These are phyloP conservation scores for Aspergillus versicolor DNA, from an alignment of 2,329 filamentous ascomycete genomes.

Conservation along the genomic window DNA sequence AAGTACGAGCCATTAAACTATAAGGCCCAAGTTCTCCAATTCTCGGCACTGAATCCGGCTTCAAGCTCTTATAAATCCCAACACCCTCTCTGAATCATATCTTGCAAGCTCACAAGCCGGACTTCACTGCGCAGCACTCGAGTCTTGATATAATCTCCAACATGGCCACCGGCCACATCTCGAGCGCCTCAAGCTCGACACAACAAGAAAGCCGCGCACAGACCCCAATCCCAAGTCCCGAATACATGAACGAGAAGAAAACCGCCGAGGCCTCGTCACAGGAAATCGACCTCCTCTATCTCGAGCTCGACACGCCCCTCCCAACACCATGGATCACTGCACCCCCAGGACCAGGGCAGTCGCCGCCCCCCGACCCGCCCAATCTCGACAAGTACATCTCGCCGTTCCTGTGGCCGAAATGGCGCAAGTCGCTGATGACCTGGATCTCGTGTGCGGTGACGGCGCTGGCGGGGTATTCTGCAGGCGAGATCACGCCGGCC, in stretches of 20 bases:
- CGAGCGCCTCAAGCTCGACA: constrained; percentile 5
- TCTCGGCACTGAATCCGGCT: neutral
- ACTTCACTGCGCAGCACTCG: neutral
- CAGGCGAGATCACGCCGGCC: constrained; percentile 76
- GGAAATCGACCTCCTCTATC: constrained; percentile 57
- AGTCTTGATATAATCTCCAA: neutral
- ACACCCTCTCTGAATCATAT: neutral
- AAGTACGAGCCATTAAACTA: no score
- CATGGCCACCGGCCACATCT: neutral
- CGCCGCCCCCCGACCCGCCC: constrained; percentile 57
- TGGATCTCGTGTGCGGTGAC: constrained; percentile 75
- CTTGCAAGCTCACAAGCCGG: neutral
- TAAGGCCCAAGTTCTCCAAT: neutral
- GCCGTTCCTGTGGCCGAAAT: constrained; percentile 70
- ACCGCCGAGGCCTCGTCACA: constrained; percentile 4
- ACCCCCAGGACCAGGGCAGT: constrained; percentile 28
- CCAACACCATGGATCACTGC: constrained; percentile 44
- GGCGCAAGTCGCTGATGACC: constrained; percentile 69
- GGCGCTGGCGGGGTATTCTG: constrained; percentile 73
- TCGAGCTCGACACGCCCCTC: constrained; percentile 62
- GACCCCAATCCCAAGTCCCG: neutral
- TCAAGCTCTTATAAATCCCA: neutral
- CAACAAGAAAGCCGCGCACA: neutral
- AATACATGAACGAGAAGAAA: neutral
- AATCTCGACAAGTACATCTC: constrained; percentile 66